Evolutionary conservation across 2,329 filamentous ascomycete species (phyloP).

Genomic region (Myriosclerotinia scirpicola): DNA sequence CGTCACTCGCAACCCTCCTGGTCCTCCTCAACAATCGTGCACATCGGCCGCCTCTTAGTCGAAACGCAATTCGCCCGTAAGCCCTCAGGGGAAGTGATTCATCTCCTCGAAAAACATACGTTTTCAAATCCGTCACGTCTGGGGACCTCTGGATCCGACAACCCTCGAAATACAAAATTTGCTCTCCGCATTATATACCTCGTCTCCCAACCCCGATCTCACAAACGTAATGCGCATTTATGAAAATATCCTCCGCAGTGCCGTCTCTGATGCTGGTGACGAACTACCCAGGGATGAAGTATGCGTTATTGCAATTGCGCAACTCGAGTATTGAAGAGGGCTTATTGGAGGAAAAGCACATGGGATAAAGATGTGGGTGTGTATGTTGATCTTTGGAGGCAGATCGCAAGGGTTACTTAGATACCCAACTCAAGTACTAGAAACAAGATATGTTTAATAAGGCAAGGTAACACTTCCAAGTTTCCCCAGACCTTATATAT

Average conservation of each 20-base stretch:
- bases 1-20: conserved; percentile 29
- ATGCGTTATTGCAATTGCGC: conserved; percentile 36
- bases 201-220: conserved; percentile 26
- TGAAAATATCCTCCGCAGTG: conserved; percentile 32
- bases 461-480: no score
- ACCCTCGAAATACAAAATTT: conserved; percentile 33
- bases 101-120: conserved; percentile 34
- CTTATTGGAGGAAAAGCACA: conserved; percentile 45
- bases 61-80: conserved; percentile 30
- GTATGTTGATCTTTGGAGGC: conserved; percentile 29
- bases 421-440: no score
- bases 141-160: conserved; percentile 31
- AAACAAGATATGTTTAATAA: no score
- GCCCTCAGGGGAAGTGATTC: conserved; percentile 26
- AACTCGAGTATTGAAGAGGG: conserved; percentile 43
- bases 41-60: conserved; percentile 32
- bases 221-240: conserved; percentile 31
- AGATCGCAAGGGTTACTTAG: conserved; percentile 3
- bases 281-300: conserved; percentile 34
- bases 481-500: no score
- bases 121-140: conserved; percentile 35
- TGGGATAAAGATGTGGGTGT: conserved; percentile 39
- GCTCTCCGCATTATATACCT: conserved; percentile 32
- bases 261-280: conserved; percentile 35
- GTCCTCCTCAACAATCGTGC: conserved; percentile 29